Base-by-base conservation (phyloP, 2,329 filamentous ascomycete genomes). In the Penicillium sp. region DNA sequence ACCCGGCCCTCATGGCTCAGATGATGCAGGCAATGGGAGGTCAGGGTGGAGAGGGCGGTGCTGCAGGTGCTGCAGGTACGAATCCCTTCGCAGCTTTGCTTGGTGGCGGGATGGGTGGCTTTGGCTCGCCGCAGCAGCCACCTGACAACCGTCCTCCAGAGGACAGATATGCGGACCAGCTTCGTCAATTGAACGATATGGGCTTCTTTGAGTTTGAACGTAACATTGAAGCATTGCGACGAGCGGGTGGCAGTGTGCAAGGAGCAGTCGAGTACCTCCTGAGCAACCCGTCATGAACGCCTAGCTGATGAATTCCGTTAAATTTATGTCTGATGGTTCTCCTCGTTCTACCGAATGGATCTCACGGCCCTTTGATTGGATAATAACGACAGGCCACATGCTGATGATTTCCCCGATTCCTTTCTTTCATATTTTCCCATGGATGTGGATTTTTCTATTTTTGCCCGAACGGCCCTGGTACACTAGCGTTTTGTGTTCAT, bases 161-260 rank as follows among this genome's bases (percentile, higher is more conserved):
- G 78, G 94, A 97, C 74, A 81, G 90, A 52, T 99, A 96, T 64
- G 91, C 89, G 3, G 86, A 90, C 26, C 93, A 99, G 74, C 79
- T 99, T 43, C 82, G 91, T 54, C 91, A 97, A 75, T 77, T 99
- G 56, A 99, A 99, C 71, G 94, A 97, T 60, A 99, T 99, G 94
- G 94, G 94, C 3, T 99, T 99, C 75, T 96, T 86, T 69, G 92
- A 99, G 68, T 99, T 97, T 67, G 93, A 99, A 46, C 80, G 89
- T 62, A 99, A 99, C 63, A 85, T 99, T 26, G 86, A 89, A 49
- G 94, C 94, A 4, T 76, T 99, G 66, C 83, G 93, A 71, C 84
- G 93, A 65, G 90, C 90, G 54, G 94, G 94, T 7, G 94, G 94
- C 9, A 97, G 90, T 69, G 94, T 97, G 33, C 91, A 97, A 70